Base-by-base conservation (phyloP, 1,284 basidiomycete species). In the Papiliotrema nemorosa region DNA sequence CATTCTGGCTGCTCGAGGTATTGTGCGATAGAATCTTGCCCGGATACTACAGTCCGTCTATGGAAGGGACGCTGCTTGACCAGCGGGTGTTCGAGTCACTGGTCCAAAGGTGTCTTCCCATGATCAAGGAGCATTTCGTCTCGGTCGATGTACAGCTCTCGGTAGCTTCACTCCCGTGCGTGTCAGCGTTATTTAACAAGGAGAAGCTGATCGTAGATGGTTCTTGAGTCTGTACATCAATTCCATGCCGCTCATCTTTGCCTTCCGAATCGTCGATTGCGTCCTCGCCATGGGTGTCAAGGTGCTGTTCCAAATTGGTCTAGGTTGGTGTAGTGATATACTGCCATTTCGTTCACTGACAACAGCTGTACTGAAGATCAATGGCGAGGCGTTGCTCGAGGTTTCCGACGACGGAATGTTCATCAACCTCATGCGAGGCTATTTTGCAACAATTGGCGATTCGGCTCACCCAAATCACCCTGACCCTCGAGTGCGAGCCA, bases 261-360 rank as follows among this genome's bases (percentile, higher is more conserved):
- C 96, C 0, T 98, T 97, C 80, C 84, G 96, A 41, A 92, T 99
- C 67, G 90, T 97, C 2, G 96, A 99, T 72, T 99, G 96, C 73
- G 96, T 99, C 76, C 89, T 98, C 78, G 93, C 93, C 58, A 97
- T 97, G 90, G 96, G 96, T 0, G 91, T 94, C 2, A 97, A 93
- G 66, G 96, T 98, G 13, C 77, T 98, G 40, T 98, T 98, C 79
- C 94, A 98, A 81, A 75, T 76, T 40, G 74, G 73, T 53, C 59
- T 76, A 2, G 69, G 71, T 73, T 33, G 50, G 64, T 58, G 13
- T 20, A 31, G n/a, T 18, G 3, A 18, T 37, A 9, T 9, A 33
- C 4, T 34, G 24, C 26, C 18, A 14, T 53, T 35, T 37, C 10
- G 13, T 13, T n/a, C 57, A 24, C 27, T 43, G 16, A 43, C 41